These are phyloP conservation scores for Alternaria rosae DNA, from an alignment of 2,329 filamentous ascomycete genomes.

Conservation along the genomic window DNA sequence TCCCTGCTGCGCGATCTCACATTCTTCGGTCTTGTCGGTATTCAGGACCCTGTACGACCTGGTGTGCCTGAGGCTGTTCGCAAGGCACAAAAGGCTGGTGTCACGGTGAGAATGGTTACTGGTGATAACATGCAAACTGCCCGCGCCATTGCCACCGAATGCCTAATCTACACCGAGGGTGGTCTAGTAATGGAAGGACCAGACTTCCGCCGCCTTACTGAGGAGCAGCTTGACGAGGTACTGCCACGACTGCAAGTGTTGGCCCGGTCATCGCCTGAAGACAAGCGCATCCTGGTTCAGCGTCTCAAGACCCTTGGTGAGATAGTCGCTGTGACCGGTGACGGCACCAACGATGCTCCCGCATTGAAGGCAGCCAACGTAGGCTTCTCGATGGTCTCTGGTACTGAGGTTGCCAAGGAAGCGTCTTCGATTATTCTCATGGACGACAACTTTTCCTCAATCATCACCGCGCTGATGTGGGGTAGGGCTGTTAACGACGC, in stretches of 20 bases:
- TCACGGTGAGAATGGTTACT: constrained; percentile 95
- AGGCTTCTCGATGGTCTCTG: constrained; percentile 93
- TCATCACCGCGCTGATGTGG: constrained; percentile 92
- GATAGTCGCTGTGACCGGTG: constrained; percentile 97
- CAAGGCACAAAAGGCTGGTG: constrained; percentile 89
- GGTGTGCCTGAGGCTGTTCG: constrained; percentile 85
- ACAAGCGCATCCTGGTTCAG: constrained; percentile 95
- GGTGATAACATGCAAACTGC: constrained; percentile 96
- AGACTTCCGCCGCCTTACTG: constrained; percentile 84
- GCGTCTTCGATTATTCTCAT: constrained; percentile 97
- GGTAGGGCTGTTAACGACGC: constrained; percentile 98
- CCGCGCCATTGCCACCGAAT: constrained; percentile 94
- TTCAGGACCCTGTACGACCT: constrained; percentile 92
- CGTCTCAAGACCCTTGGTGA: constrained; percentile 88
- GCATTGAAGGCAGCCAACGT: constrained; percentile 98
- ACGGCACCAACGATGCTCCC: constrained; percentile 96
- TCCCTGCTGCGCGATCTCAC: constrained; percentile 63
- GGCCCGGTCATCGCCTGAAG: constrained; percentile 91
- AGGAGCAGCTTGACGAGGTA: constrained; percentile 78
- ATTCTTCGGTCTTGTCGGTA: constrained; percentile 87
- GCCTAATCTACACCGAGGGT: constrained; percentile 81
- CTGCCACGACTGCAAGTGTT: constrained; percentile 86
- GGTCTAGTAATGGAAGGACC: constrained; percentile 85
- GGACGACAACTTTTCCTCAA: constrained; percentile 97
- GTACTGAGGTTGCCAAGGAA: constrained; percentile 93